phyloP scores from a whole-genome alignment of 495 filamentous ascomycete species.

The Penicillium argentinense region DNA sequence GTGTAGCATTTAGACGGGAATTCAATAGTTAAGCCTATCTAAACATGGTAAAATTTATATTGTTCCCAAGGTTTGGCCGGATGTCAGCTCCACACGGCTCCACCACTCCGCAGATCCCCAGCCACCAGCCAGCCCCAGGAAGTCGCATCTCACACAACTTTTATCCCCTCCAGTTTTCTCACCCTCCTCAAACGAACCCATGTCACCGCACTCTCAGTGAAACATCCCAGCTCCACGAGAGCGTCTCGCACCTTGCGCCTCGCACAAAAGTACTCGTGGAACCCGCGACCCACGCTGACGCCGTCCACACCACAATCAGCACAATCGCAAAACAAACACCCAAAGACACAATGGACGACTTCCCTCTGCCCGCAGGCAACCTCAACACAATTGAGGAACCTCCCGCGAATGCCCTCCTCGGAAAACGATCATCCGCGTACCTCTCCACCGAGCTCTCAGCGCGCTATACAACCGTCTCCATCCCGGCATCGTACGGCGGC shows the following conservation, averaged over 20 bases:
- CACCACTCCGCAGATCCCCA: too few species aligned
- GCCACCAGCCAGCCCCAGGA: too few species aligned
- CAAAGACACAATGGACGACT: constrained; percentile 9
- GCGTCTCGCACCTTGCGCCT: too few species aligned
- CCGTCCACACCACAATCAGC: neutral
- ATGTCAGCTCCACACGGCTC: too few species aligned
- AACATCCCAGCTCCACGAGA: too few species aligned
- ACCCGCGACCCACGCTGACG: too few species aligned
- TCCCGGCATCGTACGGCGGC: constrained; percentile 70
- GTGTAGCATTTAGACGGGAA: too few species aligned
- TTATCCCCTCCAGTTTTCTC: neutral
- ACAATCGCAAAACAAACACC: neutral
- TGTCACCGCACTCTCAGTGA: neutral
- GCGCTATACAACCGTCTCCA: constrained; percentile 42
- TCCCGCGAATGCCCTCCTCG: neutral
- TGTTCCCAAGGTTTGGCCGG: too few species aligned
- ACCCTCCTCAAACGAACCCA: neutral
- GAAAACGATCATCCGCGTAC: neutral
- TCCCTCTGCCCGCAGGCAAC: constrained; percentile 6
- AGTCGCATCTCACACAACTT: too few species aligned
- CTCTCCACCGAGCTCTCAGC: constrained; percentile 20
- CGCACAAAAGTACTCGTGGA: too few species aligned
- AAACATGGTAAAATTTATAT: too few species aligned
- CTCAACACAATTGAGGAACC: constrained; percentile 3
- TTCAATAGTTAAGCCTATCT: too few species aligned